A percentile compares a stretch with the other conserved stretches of the same genome.
These are phyloP conservation scores for Monosporozyma aerobia DNA, from an alignment of 805 yeast species.

Conservation along the genomic window DNA sequence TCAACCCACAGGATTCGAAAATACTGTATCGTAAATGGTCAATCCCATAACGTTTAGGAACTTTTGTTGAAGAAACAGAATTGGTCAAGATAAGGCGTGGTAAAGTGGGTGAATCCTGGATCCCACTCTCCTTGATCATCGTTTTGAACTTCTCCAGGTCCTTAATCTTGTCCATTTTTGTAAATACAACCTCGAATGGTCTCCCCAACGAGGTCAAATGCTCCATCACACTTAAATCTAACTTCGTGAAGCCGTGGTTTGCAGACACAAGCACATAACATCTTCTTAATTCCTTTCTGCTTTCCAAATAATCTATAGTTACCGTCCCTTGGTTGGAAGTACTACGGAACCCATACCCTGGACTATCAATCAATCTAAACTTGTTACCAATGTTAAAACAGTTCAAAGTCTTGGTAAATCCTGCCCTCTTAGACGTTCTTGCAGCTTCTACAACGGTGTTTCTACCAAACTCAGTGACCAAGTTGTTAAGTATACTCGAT, in stretches of 20 bases:
- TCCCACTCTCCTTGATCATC: constrained; percentile 31
- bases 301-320: constrained; percentile 51
- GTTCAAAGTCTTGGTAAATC: constrained; percentile 54
- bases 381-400: constrained; percentile 58
- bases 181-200: constrained; percentile 66
- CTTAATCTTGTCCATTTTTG: constrained; percentile 59
- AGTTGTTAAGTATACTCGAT: constrained; percentile 60
- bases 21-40: constrained; percentile 43
- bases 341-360: constrained; percentile 82
- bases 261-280: constrained; percentile 58
- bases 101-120: constrained; percentile 35
- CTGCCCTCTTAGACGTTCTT: constrained; percentile 45
- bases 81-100: constrained; percentile 44
- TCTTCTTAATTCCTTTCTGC: constrained; percentile 44
- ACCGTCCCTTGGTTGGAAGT: constrained; percentile 57
- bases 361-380: constrained; percentile 69
- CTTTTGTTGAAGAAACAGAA: constrained; percentile 32
- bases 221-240: constrained; percentile 47
- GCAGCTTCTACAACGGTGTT: constrained; percentile 35
- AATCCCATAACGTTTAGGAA: constrained; percentile 41
- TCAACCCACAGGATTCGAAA: constrained; percentile 51
- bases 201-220: constrained; percentile 45
- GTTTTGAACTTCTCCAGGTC: constrained; percentile 32
- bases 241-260: constrained; percentile 46
- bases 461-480: constrained; percentile 36